These are phyloP conservation scores for Xylariaceae sp. DNA, from an alignment of 2,329 filamentous ascomycete genomes.

Conservation along the genomic window DNA sequence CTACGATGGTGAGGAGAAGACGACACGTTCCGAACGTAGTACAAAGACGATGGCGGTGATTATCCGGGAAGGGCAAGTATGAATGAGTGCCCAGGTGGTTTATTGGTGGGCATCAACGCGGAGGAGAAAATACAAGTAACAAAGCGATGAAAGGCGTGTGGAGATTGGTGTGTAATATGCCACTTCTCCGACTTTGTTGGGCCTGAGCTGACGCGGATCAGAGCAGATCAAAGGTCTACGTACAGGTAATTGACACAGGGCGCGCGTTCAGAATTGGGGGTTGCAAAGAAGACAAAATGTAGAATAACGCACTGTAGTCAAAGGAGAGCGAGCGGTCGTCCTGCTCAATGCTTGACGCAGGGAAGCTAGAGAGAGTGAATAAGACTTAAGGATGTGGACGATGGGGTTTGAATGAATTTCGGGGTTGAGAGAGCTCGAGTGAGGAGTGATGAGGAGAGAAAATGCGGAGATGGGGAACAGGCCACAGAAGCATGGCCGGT, in stretches of 20 bases:
- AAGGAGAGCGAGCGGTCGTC: too few species aligned
- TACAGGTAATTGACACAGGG: slow-evolving; percentile 5
- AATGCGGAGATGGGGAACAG: slow-evolving; percentile 44
- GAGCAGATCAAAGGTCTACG: background rate
- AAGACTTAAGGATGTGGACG: slow-evolving; percentile 13
- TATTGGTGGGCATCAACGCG: slow-evolving; percentile 27
- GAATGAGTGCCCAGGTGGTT: slow-evolving; percentile 12
- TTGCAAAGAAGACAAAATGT: background rate
- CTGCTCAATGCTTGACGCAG: slow-evolving; percentile 13
- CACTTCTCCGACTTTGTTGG: slow-evolving; percentile 24
- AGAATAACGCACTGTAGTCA: slow-evolving; percentile 1
- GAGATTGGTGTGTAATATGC: slow-evolving; percentile 24
- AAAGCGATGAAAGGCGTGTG: slow-evolving; percentile 20
- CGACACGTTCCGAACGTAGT: slow-evolving; percentile 24
- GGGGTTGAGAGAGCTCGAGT: slow-evolving; percentile 28
- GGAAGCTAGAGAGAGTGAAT: slow-evolving; percentile 9
- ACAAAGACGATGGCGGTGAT: slow-evolving; percentile 35
- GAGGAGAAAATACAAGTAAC: slow-evolving; percentile 19
- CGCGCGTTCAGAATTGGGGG: background rate
- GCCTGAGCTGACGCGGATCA: slow-evolving; percentile 6
- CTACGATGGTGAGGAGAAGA: slow-evolving; percentile 21
- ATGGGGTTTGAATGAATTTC: slow-evolving; percentile 32
- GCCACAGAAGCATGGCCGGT: slow-evolving; percentile 15
- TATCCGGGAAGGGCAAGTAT: slow-evolving; percentile 26
- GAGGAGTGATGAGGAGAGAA: slow-evolving; percentile 39